Evolutionary conservation across 1,139 yeast species (phyloP).

Genomic region (Pichia sp.): DNA sequence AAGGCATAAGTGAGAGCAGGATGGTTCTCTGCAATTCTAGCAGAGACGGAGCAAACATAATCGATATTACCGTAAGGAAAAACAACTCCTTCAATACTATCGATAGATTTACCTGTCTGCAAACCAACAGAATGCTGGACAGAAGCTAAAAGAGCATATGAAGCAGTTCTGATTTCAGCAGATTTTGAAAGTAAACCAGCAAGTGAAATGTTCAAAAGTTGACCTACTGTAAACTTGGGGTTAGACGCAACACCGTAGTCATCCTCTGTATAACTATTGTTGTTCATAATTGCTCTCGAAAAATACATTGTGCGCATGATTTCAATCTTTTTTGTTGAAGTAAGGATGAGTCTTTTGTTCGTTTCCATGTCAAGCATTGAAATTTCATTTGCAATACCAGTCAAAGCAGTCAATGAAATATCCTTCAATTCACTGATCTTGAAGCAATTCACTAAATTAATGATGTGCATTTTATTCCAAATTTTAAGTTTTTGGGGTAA

Average conservation of each 20-base stretch:
- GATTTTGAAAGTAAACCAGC: slow-evolving; percentile 62
- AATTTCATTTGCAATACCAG: slow-evolving; percentile 47
- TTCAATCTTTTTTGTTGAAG: slow-evolving; percentile 61
- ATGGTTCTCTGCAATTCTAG: slow-evolving; percentile 49
- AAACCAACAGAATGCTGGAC: slow-evolving; percentile 57
- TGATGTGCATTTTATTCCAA: slow-evolving; percentile 33
- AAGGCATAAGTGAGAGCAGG: slow-evolving; percentile 64
- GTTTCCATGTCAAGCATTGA: slow-evolving; percentile 53
- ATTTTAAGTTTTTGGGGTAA: slow-evolving; percentile 37
- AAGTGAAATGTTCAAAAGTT: slow-evolving; percentile 59
- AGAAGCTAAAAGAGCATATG: slow-evolving; percentile 63
- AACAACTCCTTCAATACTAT: slow-evolving; percentile 58
- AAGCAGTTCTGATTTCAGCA: slow-evolving; percentile 57
- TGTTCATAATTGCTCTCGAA: slow-evolving; percentile 46
- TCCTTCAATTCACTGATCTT: slow-evolving; percentile 48
- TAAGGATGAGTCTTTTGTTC: slow-evolving; percentile 45
- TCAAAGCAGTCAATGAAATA: slow-evolving; percentile 48
- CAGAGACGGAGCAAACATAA: slow-evolving; percentile 58
- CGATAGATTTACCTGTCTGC: slow-evolving; percentile 55
- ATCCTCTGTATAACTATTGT: slow-evolving; percentile 18
- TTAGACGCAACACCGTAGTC: slow-evolving; percentile 26
- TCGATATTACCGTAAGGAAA: slow-evolving; percentile 69
- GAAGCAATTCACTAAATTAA: slow-evolving; percentile 49
- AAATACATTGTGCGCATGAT: slow-evolving; percentile 66
- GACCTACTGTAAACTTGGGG: slow-evolving; percentile 46